Base-by-base conservation (phyloP, 177 flowering plant genomes). In the Vitis hybrid region DNA sequence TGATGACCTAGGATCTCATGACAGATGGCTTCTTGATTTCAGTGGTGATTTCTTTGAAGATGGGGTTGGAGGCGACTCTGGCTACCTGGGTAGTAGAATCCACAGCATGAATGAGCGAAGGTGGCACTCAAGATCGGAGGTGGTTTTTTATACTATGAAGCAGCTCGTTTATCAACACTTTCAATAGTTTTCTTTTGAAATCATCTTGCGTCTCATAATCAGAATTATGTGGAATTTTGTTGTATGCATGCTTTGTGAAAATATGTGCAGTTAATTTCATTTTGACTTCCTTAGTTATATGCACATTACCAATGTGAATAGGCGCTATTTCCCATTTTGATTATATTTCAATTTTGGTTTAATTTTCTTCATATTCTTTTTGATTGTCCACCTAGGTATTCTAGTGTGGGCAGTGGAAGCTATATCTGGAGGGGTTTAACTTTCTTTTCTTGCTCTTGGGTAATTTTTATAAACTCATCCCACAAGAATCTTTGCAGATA, bases 51-150 rank as follows among this genome's bases (percentile, higher is more conserved):
- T 81, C 40, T 70, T 79, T 67, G 83, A 83, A 75, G 86, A 82
- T 77, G 80, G 82, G 52, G 52, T 66, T 66, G 81, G 88, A 66
- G 75, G 74, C 68, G 87, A 84, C 74, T 75, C 81, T 45, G 81
- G 86, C 66, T 74, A 71, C 62, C 23, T 77, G 26, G 77, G 81
- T 66, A 82, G 82, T 65, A 83, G 89, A 76, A 71, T 80, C 70
- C 87, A 72, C 52, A 64, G 78, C 59, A 71, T 62, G 56, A 78
- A 77, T 82, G 87, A 85, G 64, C 83, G 73, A 26, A 79, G 81
- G 21, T 70, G 86, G 70, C 82, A 77, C 64, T 86, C 95, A 13
- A 88, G 92, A 84, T 81, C 87, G 68, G 92, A 90, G 97, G 97
- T 92, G 66, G 70, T 67, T 13, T 52, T 40, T 40, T 40, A 40